These are phyloP conservation scores for Botrytis deweyae DNA, from an alignment of 2,329 filamentous ascomycete genomes.

Conservation along the genomic window DNA sequence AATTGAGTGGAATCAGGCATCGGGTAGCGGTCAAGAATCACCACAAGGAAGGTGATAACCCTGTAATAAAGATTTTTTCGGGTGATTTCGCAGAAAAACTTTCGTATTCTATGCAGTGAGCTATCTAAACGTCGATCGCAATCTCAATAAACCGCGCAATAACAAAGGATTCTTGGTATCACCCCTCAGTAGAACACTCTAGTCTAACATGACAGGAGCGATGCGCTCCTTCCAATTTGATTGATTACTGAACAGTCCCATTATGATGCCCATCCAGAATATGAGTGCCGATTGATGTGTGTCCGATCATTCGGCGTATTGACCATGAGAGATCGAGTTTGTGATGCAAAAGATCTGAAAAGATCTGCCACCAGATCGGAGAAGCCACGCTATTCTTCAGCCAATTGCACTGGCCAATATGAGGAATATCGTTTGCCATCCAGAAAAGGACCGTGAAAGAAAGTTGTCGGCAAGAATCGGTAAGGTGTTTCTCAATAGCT, in stretches of 20 bases:
- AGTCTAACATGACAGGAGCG: not conserved
- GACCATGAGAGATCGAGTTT: not conserved
- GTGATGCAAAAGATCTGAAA: not conserved
- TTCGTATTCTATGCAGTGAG: constrained; percentile 10
- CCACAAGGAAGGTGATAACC: not conserved
- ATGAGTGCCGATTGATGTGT: not conserved
- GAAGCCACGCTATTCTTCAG: not conserved
- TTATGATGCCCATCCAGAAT: not conserved
- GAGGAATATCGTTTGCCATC: not conserved
- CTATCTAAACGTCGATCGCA: constrained; percentile 8
- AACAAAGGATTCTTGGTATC: not conserved
- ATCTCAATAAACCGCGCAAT: constrained; percentile 9
- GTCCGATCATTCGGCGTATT: not conserved
- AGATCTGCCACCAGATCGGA: constrained; percentile 4
- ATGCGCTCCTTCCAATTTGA: not conserved
- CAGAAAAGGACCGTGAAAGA: not conserved
- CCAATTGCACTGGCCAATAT: not conserved
- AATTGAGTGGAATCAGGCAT: not conserved
- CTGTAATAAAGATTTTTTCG: not conserved
- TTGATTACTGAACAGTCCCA: constrained; percentile 6
- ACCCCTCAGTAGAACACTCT: not conserved
- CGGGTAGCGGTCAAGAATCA: constrained; percentile 6
- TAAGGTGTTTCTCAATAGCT: not conserved
- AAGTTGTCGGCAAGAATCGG: constrained; percentile 2
- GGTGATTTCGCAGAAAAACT: not conserved